Evolutionary conservation across 2,329 filamentous ascomycete species (phyloP).

Genomic region (Laburnicola sp.): DNA sequence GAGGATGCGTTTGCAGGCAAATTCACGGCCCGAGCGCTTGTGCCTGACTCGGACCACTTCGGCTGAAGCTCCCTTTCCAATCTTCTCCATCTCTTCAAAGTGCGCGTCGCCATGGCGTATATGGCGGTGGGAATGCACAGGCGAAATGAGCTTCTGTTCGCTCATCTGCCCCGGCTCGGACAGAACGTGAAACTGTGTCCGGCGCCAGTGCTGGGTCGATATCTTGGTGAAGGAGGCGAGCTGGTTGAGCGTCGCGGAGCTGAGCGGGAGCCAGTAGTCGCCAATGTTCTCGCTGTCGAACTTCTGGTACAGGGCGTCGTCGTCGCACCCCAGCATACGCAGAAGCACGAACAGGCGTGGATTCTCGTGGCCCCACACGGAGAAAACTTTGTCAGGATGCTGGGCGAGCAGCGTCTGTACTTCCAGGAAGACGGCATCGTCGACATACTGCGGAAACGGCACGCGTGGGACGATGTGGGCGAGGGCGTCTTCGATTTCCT

Average conservation of each 20-base stretch:
- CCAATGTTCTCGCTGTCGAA: conserved; percentile 18
- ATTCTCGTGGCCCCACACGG: conserved; percentile 15
- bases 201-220: conserved; percentile 9
- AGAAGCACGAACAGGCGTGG: conserved; percentile 24
- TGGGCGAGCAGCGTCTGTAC: conserved; percentile 13
- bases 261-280: conserved; percentile 22
- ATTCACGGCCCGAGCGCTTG: conserved; percentile 18
- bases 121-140: conserved; percentile 15
- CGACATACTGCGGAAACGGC: conserved; percentile 19
- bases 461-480: conserved; percentile 16
- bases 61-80: conserved; percentile 22
- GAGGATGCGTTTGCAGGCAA: conserved; percentile 21
- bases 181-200: conserved; percentile 18
- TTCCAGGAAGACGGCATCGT: conserved; percentile 25
- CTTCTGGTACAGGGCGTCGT: conserved; percentile 14
- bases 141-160: conserved; percentile 17
- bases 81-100: conserved; percentile 19
- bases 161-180: conserved; percentile 20
- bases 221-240: conserved; percentile 11
- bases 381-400: conserved; percentile 17
- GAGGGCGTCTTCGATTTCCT: conserved; percentile 15
- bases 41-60: conserved; percentile 20
- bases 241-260: conserved; percentile 6
- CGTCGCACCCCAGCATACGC: conserved; percentile 22
- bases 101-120: conserved; percentile 11